Conservation (phyloP, 1,284 basidiomycete species). For the Heimioporus punctisporus region DNA sequence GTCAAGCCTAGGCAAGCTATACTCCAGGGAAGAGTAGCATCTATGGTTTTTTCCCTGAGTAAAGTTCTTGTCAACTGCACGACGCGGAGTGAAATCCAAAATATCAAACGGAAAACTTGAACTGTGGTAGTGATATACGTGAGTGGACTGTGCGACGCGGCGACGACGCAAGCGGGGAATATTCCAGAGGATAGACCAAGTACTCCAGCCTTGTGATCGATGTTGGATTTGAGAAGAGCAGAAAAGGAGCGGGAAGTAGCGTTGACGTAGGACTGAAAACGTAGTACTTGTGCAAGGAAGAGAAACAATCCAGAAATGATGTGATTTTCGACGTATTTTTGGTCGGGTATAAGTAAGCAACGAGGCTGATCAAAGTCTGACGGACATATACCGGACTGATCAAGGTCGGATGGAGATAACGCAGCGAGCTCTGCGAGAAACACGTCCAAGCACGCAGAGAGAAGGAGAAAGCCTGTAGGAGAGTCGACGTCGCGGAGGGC, state of each 20-base stretch:
- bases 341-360: constrained; percentile 40
- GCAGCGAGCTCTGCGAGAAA: constrained; percentile 51
- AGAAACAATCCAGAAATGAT: constrained; percentile 51
- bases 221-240: constrained; percentile 37
- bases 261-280: constrained; percentile 50
- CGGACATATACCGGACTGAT: constrained; percentile 39
- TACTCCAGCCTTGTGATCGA: constrained; percentile 39
- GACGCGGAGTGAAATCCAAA: constrained; percentile 62
- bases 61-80: constrained; percentile 39
- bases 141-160: constrained; percentile 42
- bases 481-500: constrained; percentile 42
- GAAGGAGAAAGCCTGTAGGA: constrained; percentile 41
- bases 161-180: constrained; percentile 56
- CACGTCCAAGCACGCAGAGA: constrained; percentile 50
- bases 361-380: constrained; percentile 42
- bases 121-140: constrained; percentile 48
- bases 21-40: constrained; percentile 50
- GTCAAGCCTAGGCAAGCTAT: constrained; percentile 48
- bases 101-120: constrained; percentile 52
- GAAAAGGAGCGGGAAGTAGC: constrained; percentile 33
- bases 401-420: constrained; percentile 39
- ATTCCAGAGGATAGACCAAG: constrained; percentile 67
- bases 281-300: constrained; percentile 53
- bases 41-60: constrained; percentile 21
- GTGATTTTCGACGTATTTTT: constrained; percentile 44